A percentile compares a stretch with the other conserved stretches of the same genome.
These are phyloP conservation scores for Bisporella sp. DNA, from an alignment of 2,329 filamentous ascomycete species.

Conservation along the genomic window DNA sequence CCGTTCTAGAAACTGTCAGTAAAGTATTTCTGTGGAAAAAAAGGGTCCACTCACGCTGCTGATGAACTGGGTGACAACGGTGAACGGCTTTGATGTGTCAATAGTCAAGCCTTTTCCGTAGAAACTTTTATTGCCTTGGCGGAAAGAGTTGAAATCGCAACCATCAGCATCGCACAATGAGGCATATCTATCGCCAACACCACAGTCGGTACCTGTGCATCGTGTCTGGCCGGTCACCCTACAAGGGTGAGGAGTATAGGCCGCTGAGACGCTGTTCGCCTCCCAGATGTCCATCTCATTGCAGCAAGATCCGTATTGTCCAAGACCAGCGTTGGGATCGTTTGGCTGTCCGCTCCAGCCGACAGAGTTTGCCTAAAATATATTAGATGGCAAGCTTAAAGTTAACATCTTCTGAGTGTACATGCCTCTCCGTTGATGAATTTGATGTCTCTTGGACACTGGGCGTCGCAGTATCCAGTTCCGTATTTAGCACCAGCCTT, in stretches of 20 bases:
- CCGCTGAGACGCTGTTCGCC: conserved; percentile 50
- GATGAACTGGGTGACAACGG: conserved; percentile 55
- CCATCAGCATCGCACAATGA: conserved; percentile 55
- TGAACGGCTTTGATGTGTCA: conserved; percentile 44
- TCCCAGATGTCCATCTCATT: conserved; percentile 65
- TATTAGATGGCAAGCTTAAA: conserved; percentile 5
- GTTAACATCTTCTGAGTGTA: conserved; percentile 11
- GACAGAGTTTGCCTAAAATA: conserved; percentile 43
- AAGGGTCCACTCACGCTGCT: conserved; percentile 26
- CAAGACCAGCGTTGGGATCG: conserved; percentile 45
- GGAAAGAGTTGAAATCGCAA: conserved; percentile 56
- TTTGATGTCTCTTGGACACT: conserved; percentile 28
- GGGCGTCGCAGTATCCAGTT: conserved; percentile 12
- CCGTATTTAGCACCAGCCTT: conserved; percentile 44
- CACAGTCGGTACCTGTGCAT: conserved; percentile 37
- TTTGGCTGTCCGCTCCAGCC: conserved; percentile 41
- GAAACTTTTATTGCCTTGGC: conserved; percentile 49
- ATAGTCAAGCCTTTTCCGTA: conserved; percentile 45
- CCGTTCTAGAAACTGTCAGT: conserved; percentile 23
- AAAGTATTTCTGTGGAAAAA: no score
- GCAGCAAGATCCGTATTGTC: conserved; percentile 55
- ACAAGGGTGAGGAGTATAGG: conserved; percentile 54
- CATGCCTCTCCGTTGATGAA: conserved; percentile 44
- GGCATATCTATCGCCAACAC: conserved; percentile 40
- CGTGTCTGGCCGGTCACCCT: conserved; percentile 34